phyloP scores from a whole-genome alignment of 495 filamentous ascomycete species.

The Penicillium paxilli region DNA sequence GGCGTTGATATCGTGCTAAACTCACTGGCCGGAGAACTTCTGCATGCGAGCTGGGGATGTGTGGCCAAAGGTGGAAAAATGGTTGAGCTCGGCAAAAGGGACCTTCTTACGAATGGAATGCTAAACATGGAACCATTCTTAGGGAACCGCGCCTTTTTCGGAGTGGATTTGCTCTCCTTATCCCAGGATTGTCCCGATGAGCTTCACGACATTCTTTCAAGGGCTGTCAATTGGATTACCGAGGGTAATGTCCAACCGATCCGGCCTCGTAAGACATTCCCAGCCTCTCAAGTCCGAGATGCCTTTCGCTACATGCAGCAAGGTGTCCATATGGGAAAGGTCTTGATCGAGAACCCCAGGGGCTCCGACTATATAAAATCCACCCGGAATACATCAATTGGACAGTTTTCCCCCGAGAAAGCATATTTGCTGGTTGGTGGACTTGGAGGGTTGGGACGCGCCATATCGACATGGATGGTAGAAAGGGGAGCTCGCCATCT shows the following conservation, averaged over 20 bases:
- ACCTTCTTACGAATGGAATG: conserved; percentile 10
- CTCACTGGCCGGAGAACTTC: conserved; percentile 29
- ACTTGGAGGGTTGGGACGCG: conserved; percentile 58
- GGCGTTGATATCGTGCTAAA: conserved; percentile 39
- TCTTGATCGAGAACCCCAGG: conserved; percentile 31
- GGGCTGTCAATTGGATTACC: not conserved
- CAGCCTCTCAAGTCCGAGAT: conserved; percentile 8
- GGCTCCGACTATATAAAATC: not conserved
- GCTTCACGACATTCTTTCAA: not conserved
- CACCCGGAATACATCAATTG: not conserved
- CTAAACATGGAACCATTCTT: not conserved
- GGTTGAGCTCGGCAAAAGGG: conserved; percentile 20
- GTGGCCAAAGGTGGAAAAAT: conserved; percentile 23
- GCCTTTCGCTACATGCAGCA: conserved; percentile 36
- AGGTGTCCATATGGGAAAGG: conserved; percentile 47
- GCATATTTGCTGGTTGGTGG: conserved; percentile 47
- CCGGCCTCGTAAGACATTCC: conserved; percentile 21
- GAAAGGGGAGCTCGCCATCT: conserved; percentile 55
- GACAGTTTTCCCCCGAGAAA: not conserved
- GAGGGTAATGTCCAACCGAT: conserved; percentile 23
- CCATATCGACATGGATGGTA: conserved; percentile 59
- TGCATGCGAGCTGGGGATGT: conserved; percentile 31
- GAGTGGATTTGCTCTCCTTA: not conserved
- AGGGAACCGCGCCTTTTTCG: not conserved
- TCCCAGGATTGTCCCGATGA: not conserved